A percentile compares a stretch with the other conserved stretches of the same genome.
Evolutionary conservation across 2,329 filamentous ascomycete genomes (phyloP).

Genomic region (Chaetomium globosum): DNA sequence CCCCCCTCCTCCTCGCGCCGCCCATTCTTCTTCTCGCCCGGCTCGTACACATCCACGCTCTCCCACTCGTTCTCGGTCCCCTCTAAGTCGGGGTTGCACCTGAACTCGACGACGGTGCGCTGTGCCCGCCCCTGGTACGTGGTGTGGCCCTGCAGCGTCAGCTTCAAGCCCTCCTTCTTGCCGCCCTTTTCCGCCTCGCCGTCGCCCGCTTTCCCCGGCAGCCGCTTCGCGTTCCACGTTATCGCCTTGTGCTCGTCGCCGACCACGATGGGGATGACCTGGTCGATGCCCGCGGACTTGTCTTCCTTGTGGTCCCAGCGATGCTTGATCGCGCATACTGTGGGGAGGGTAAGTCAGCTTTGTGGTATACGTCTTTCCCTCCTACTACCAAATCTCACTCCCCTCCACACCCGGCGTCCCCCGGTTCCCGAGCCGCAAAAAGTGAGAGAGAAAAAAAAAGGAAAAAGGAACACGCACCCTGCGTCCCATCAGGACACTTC

Average conservation of each 20-base stretch:
- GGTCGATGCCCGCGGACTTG: constrained; percentile 53
- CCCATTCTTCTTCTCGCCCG: constrained; percentile 25
- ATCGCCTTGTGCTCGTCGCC: constrained; percentile 61
- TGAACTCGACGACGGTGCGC: constrained; percentile 79
- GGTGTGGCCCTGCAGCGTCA: constrained; percentile 66
- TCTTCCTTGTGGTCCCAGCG: constrained; percentile 53
- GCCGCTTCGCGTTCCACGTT: constrained; percentile 65
- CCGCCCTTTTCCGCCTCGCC: constrained; percentile 66
- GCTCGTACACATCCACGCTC: constrained; percentile 57
- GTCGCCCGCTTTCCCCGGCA: constrained; percentile 64
- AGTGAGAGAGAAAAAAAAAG: background rate
- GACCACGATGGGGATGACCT: constrained; percentile 71
- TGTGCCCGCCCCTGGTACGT: constrained; percentile 60
- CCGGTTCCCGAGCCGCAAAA: background rate
- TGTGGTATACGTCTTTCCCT: too few relatives aligned
- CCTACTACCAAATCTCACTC: background rate
- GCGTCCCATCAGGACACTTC: constrained; percentile 69
- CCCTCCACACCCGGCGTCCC: background rate
- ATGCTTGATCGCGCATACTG: constrained; percentile 76
- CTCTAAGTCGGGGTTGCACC: constrained; percentile 73
- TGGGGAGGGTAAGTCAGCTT: background rate
- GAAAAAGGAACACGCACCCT: constrained; percentile 53
- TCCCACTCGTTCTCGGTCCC: constrained; percentile 73
- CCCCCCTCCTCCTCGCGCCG: constrained; percentile 38
- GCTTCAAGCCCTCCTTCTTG: constrained; percentile 70